A percentile compares a stretch with the other conserved stretches of the same genome.
These are phyloP conservation scores for Kodamaea alishanica DNA, from an alignment of 1,139 yeast genomes.

Conservation along the genomic window DNA sequence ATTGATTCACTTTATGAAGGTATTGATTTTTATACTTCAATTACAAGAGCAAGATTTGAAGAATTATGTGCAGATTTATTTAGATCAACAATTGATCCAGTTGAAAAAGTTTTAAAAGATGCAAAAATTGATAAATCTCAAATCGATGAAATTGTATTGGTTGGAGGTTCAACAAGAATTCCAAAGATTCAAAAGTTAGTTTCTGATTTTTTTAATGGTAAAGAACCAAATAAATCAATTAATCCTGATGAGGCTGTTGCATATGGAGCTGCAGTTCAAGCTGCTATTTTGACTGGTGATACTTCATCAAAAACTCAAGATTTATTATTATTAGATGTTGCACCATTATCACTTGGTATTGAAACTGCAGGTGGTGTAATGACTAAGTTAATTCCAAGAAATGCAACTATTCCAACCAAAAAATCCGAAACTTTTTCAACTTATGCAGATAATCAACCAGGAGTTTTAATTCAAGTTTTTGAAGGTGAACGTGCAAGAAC, in stretches of 20 bases:
- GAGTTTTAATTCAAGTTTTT: slow-evolving; percentile 44
- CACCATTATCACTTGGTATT: slow-evolving; percentile 46
- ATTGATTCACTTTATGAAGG: slow-evolving; percentile 80
- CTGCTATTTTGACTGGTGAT: slow-evolving; percentile 28
- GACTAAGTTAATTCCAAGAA: slow-evolving; percentile 47
- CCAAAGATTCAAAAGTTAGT: slow-evolving; percentile 89
- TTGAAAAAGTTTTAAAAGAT: slow-evolving; percentile 82
- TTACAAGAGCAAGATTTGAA: slow-evolving; percentile 91
- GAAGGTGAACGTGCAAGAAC: slow-evolving; percentile 49
- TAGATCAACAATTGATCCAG: slow-evolving; percentile 84
- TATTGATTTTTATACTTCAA: slow-evolving; percentile 74
- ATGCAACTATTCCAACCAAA: slow-evolving; percentile 46
- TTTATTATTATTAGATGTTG: slow-evolving; percentile 40
- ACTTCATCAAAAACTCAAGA: slow-evolving; percentile 24
- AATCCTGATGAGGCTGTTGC: slow-evolving; percentile 74
- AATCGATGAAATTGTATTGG: slow-evolving; percentile 82
- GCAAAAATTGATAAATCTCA: slow-evolving; percentile 72
- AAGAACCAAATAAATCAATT: slow-evolving; percentile 83
- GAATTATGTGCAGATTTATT: slow-evolving; percentile 79
- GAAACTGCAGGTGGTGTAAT: slow-evolving; percentile 49
- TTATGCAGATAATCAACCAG: slow-evolving; percentile 47
- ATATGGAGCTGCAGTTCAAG: slow-evolving; percentile 60
- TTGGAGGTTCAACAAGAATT: slow-evolving; percentile 93
- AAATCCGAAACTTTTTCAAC: slow-evolving; percentile 48
- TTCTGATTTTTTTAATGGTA: slow-evolving; percentile 85